Evolutionary conservation across 83 land plant species (phyloP).

Genomic region (Picea abies): DNA sequence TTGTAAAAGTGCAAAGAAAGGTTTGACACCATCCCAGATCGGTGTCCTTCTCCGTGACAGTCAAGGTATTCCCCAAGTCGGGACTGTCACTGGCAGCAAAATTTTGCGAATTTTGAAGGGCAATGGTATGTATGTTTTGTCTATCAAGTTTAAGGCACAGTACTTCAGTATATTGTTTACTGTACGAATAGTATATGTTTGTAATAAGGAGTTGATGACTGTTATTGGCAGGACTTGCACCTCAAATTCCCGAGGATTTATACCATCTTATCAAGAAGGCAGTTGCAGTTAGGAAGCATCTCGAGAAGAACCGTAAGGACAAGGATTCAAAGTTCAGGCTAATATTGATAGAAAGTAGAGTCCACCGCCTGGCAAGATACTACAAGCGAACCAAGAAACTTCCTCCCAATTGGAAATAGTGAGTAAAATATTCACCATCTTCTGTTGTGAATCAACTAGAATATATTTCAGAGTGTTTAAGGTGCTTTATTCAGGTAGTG

Average conservation of each 20-base stretch:
- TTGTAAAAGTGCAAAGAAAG: constrained; percentile 78
- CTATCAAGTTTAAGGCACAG: neutral
- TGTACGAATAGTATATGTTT: neutral
- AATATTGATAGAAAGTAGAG: constrained; percentile 73
- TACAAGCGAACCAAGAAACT: constrained; percentile 81
- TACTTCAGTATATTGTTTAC: neutral
- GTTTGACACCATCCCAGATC: constrained; percentile 68
- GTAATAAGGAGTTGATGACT: neutral
- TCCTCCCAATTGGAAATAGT: constrained; percentile 83
- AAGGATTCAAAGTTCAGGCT: constrained; percentile 75
- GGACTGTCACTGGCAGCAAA: no score
- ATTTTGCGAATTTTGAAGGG: no score
- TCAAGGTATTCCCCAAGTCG: constrained; percentile 54
- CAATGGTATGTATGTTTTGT: constrained; percentile 11
- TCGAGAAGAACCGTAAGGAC: constrained; percentile 79
- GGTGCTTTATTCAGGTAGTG: no score
- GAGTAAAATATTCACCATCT: constrained; percentile 17
- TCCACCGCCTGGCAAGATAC: constrained; percentile 74
- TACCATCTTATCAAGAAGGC: constrained; percentile 77
- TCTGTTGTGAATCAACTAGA: no score
- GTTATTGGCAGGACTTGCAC: constrained; percentile 51
- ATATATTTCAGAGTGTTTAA: no score
- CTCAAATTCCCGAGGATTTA: constrained; percentile 78
- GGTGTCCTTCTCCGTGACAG: constrained; percentile 68
- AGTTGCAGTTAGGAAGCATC: constrained; percentile 70